phyloP scores from a whole-genome alignment of 2,329 filamentous ascomycete species.

The Tolypocladium cylindrosporum region DNA sequence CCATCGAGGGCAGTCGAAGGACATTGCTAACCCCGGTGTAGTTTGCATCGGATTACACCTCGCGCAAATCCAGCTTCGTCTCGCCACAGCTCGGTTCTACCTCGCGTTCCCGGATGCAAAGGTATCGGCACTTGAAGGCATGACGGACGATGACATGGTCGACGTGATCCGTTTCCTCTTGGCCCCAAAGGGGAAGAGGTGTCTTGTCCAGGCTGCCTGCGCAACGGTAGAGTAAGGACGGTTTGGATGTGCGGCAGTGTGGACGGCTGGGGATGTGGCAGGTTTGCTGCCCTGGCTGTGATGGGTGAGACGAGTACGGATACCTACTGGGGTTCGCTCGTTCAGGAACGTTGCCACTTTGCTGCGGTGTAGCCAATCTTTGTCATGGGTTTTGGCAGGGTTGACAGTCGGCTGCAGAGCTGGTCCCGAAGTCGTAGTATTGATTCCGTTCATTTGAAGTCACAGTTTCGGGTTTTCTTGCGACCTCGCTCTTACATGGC shows the following conservation, averaged over 20 bases:
- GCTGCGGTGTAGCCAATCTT: no score
- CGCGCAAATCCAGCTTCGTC: conserved; percentile 43
- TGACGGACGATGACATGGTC: conserved; percentile 23
- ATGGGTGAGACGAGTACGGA: no score
- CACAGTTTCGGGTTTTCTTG: no score
- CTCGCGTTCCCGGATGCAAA: conserved; percentile 26
- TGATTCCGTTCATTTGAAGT: no score
- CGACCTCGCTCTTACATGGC: not conserved
- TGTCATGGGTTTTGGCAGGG: no score
- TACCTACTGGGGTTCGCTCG: no score
- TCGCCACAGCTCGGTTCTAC: conserved; percentile 40
- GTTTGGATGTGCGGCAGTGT: no score
- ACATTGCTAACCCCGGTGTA: conserved; percentile 3
- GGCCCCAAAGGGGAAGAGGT: conserved; percentile 16
- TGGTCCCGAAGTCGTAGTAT: no score
- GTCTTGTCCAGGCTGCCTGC: conserved; percentile 6
- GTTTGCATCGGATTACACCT: conserved; percentile 46
- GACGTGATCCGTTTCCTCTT: conserved; percentile 19
- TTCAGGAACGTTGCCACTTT: no score
- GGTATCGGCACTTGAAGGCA: conserved; percentile 18
- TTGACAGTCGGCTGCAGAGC: no score
- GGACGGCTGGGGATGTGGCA: not conserved
- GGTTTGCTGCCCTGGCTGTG: not conserved
- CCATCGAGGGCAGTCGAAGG: not conserved
- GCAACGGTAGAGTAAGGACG: not conserved